Conservation (phyloP, 2,329 filamentous ascomycete genomes). For the Colletotrichum coccodes region DNA sequence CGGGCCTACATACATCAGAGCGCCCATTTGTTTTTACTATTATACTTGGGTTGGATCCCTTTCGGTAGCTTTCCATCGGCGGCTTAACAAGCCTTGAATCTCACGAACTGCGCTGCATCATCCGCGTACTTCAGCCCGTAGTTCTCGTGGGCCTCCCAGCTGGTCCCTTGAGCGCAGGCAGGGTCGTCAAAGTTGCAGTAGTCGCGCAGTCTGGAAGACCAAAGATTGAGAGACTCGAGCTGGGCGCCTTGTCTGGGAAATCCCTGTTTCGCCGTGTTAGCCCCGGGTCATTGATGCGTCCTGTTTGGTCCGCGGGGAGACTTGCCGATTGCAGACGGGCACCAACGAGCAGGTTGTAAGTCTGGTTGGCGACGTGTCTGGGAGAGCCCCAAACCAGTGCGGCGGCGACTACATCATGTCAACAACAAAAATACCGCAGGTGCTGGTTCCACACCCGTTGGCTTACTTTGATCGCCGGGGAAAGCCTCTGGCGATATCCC, state of each 20-base stretch:
- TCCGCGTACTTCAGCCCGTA: constrained; percentile 36
- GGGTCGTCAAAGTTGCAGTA: constrained; percentile 50
- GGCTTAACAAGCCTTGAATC: background rate
- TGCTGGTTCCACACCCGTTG: background rate
- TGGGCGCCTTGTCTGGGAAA: constrained; percentile 19
- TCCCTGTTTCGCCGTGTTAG: background rate
- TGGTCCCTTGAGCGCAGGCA: constrained; percentile 47
- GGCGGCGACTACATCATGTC: constrained; percentile 39
- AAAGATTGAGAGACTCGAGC: constrained; percentile 15
- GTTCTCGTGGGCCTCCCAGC: constrained; percentile 44
- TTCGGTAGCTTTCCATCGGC: background rate
- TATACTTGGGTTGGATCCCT: no score
- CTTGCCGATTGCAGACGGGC: constrained; percentile 26
- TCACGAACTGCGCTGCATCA: constrained; percentile 6
- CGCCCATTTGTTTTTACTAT: no score
- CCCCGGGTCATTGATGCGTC: background rate
- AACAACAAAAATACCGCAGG: background rate
- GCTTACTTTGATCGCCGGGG: constrained; percentile 46
- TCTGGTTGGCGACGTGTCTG: constrained; percentile 44
- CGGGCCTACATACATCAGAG: no score
- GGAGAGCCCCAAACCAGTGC: constrained; percentile 45
- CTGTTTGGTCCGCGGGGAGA: background rate
- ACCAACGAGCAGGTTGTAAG: constrained; percentile 43
- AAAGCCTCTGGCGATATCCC: constrained; percentile 38
- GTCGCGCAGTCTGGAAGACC: constrained; percentile 33